These are phyloP conservation scores for Ceratobasidium sp. DNA, from an alignment of 1,284 basidiomycete genomes.

Conservation along the genomic window DNA sequence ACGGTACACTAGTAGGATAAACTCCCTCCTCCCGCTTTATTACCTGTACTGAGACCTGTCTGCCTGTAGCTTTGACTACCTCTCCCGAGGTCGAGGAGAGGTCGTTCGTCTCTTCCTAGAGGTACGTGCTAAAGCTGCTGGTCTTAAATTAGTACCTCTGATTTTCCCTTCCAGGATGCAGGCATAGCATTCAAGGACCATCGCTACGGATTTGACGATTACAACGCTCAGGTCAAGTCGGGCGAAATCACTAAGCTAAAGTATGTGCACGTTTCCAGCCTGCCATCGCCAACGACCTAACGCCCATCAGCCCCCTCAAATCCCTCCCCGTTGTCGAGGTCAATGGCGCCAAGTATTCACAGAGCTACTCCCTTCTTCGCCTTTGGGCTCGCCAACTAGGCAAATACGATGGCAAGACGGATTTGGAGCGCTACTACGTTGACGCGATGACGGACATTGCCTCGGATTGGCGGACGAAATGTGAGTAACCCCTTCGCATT, in stretches of 20 bases:
- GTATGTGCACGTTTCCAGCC: background rate
- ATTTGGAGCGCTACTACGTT: constrained; percentile 40
- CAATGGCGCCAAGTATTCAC: constrained; percentile 18
- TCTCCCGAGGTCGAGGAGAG: constrained; percentile 41
- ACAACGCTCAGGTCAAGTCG: constrained; percentile 26
- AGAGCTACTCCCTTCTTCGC: constrained; percentile 33
- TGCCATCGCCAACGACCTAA: background rate
- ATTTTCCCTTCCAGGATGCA: constrained; percentile 11
- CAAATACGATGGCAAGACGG: constrained; percentile 36
- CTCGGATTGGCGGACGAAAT: constrained; percentile 40
- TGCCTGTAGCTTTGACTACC: constrained; percentile 11
- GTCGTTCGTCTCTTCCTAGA: constrained; percentile 38
- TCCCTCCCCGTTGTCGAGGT: constrained; percentile 35
- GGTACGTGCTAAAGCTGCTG: background rate
- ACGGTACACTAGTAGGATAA: constrained; percentile 25
- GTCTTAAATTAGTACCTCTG: background rate
- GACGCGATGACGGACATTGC: constrained; percentile 42
- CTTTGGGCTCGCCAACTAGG: constrained; percentile 39
- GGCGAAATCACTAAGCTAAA: constrained; percentile 34
- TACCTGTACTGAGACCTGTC: background rate
- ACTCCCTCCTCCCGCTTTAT: background rate
- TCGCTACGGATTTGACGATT: constrained; percentile 25
- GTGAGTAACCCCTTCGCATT: background rate
- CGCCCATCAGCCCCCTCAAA: constrained; percentile 18
- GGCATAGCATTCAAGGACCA: constrained; percentile 43